phyloP scores from a whole-genome alignment of 257 asterid genomes.

The Linaria vulgaris region DNA sequence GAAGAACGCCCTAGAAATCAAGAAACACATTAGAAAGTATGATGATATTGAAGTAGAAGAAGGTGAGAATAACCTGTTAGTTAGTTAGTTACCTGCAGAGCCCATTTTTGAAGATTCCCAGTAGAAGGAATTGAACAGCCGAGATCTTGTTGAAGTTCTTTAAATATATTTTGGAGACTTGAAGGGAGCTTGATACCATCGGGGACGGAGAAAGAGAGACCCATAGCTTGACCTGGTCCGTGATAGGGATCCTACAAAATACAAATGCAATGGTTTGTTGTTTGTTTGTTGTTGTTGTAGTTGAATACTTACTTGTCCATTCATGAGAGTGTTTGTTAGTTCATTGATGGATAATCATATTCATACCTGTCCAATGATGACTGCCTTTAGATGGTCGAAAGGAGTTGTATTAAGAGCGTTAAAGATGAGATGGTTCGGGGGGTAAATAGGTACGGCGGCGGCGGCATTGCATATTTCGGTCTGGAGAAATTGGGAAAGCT shows the following conservation, averaged over 20 bases:
- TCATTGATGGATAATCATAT: too few relatives aligned
- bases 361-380: slow-evolving; percentile 87
- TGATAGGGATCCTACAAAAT: slow-evolving; percentile 85
- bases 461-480: slow-evolving; percentile 54
- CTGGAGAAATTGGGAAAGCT: slow-evolving; percentile 59
- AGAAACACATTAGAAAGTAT: slow-evolving; percentile 7
- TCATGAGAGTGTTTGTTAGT: too few relatives aligned
- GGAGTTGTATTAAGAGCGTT: slow-evolving; percentile 87
- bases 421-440: slow-evolving; percentile 82
- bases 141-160: slow-evolving; percentile 84
- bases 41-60: neutral
- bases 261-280: too few relatives aligned
- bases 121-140: slow-evolving; percentile 73
- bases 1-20: slow-evolving; percentile 76
- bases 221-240: slow-evolving; percentile 99
- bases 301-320: too few relatives aligned
- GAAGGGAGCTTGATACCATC: slow-evolving; percentile 83
- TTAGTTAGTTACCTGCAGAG: slow-evolving; percentile 59
- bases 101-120: slow-evolving; percentile 96
- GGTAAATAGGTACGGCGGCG: slow-evolving; percentile 61
- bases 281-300: too few relatives aligned
- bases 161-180: slow-evolving; percentile 80
- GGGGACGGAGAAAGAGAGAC: slow-evolving; percentile 95
- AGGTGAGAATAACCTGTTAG: neutral
- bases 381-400: slow-evolving; percentile 73